Percentiles rank a stretch among this genome's conserved stretches.
phyloP scores from a whole-genome alignment of 1,284 basidiomycete genomes.

The Rhodotorula glutinis region DNA sequence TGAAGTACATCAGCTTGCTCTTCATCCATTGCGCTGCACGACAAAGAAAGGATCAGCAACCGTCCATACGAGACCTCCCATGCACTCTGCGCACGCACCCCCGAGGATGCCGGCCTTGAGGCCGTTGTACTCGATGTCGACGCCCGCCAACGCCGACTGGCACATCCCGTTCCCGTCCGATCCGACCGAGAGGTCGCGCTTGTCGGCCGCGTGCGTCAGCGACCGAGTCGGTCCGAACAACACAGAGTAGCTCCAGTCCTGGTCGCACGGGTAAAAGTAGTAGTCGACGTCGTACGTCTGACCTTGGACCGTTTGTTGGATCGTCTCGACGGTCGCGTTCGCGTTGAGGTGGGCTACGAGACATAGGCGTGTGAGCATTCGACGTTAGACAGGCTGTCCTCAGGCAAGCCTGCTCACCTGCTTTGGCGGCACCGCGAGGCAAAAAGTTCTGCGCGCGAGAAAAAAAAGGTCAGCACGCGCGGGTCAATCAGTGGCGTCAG shows the following conservation, averaged over 20 bases:
- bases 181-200: neutral
- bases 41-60: neutral
- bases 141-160: neutral
- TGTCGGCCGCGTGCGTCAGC: neutral
- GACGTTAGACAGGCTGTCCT: too few relatives aligned
- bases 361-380: neutral
- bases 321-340: neutral
- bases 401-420: neutral
- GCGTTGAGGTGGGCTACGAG: neutral
- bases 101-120: neutral
- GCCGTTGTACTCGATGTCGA: conserved; percentile 1
- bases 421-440: neutral
- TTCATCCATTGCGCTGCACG: neutral
- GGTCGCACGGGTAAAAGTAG: conserved; percentile 5
- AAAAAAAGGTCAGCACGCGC: too few relatives aligned
- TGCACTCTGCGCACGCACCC: neutral
- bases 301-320: neutral
- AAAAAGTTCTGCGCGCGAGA: neutral
- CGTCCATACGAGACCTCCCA: neutral
- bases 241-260: neutral
- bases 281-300: neutral
- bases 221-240: neutral
- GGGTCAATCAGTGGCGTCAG: too few relatives aligned
- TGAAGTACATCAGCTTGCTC: too few relatives aligned
- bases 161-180: neutral